These are phyloP conservation scores for Xylaria sp. DNA, from an alignment of 2,329 filamentous ascomycete genomes.

Conservation along the genomic window DNA sequence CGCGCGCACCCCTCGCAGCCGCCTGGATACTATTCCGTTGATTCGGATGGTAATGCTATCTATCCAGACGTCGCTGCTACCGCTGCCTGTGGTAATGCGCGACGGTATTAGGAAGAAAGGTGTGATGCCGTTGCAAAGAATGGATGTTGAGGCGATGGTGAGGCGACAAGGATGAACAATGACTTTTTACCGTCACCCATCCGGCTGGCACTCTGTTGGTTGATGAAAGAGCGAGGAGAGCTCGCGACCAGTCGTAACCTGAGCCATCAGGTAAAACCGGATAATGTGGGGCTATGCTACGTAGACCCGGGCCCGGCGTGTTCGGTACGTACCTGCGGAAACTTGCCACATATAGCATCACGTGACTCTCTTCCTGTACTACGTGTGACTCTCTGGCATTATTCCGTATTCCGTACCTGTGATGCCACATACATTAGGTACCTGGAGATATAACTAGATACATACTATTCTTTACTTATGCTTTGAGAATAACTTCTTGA, in stretches of 20 bases:
- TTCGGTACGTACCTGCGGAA: too few relatives aligned
- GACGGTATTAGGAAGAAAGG: neutral
- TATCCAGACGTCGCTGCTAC: neutral
- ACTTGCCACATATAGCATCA: neutral
- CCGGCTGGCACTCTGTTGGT: constrained; percentile 8
- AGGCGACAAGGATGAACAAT: constrained; percentile 3
- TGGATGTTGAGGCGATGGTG: neutral
- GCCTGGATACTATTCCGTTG: neutral
- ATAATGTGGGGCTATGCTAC: neutral
- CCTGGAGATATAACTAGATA: too few relatives aligned
- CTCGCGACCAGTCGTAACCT: constrained; percentile 5
- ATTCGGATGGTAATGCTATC: constrained; percentile 1
- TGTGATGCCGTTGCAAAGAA: constrained; percentile 1
- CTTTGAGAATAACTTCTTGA: too few relatives aligned
- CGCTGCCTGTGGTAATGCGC: neutral
- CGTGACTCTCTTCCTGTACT: neutral
- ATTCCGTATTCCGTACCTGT: neutral
- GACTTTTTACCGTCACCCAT: constrained; percentile 7
- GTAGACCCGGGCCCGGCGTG: too few relatives aligned
- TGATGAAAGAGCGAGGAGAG: constrained; percentile 11
- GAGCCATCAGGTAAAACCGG: neutral
- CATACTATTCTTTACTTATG: too few relatives aligned
- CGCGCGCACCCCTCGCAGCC: constrained; percentile 9
- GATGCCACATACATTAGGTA: too few relatives aligned
- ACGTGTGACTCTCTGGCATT: neutral